Conservation (phyloP, 176 grass and related monocot genomes). For the Oryza officinalis region DNA sequence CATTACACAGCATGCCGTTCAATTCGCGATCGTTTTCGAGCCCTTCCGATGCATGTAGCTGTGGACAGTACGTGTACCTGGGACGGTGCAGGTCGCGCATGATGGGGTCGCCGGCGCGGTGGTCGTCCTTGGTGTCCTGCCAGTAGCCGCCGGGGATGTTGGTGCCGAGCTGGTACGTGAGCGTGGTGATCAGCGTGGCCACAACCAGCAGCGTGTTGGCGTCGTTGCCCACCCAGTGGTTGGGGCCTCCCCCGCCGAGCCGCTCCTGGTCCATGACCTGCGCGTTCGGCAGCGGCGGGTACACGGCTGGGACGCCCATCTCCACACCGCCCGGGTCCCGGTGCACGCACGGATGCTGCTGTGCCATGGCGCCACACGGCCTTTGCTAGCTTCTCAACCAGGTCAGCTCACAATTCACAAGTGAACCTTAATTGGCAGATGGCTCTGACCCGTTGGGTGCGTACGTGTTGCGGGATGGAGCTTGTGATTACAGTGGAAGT, state of each 20-base stretch:
- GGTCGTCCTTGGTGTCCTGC: constrained; percentile 27
- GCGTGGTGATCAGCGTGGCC: constrained; percentile 60
- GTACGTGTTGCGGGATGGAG: no score
- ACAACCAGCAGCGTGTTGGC: constrained; percentile 52
- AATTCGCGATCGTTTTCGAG: no score
- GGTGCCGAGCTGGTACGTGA: constrained; percentile 58
- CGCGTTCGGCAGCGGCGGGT: neutral
- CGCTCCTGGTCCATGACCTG: neutral
- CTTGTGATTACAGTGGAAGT: no score
- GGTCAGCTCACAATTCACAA: no score
- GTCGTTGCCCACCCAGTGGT: constrained; percentile 55
- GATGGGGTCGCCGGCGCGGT: constrained; percentile 54
- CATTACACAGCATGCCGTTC: neutral
- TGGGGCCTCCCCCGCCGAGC: neutral
- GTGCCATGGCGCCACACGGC: constrained; percentile 8
- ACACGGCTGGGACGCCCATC: constrained; percentile 1
- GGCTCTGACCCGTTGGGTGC: no score
- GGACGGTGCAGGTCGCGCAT: constrained; percentile 52
- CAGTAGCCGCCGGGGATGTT: constrained; percentile 54
- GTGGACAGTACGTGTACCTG: neutral
- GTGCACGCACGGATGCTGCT: neutral
- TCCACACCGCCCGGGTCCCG: constrained; percentile 7
- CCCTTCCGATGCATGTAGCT: no score
- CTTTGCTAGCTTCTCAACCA: no score
- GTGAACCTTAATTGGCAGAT: no score